Evolutionary conservation across 306 rosid genomes (phyloP), one percentile per base, ranked within the genome.

Genomic region (Vigna trinervia): DNA sequence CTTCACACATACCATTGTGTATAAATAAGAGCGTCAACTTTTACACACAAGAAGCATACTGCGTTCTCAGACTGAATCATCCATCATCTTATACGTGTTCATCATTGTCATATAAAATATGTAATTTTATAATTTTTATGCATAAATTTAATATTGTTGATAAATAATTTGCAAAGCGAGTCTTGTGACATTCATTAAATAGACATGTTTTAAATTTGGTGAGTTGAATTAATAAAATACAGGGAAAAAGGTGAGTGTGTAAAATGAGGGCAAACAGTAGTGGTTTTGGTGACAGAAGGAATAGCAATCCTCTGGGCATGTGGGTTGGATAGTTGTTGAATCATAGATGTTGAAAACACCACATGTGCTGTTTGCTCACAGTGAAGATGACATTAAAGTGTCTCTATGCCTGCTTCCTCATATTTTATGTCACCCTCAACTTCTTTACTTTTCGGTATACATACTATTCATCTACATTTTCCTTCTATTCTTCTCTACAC

Each of bases 321-420:
- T 76, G 81, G 56, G 46, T 45, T 30, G 36, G 73, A 59, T 36
- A 69, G 71, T 28, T 68, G 41, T 38, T 74, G 67, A 12, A 59
- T 81, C 2, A 45, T 65, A 13, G 39, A 23, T 6, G 47, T 56
- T n/a, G 11, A 5, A 60, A 60, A 77, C 76, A 78, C 53, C 57
- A 36, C 86, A 83, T 73, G 83, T 73, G 78, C 22, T 57, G 67
- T 36, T 78, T 17, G 52, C 12, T 72, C 76, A 77, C 79, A 57
- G n/a, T 46, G 19, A 34, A 51, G 10, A 78, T 72, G 14, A 56
- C 75, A 20, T 39, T 32, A 65, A 56, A 13, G 12, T 22, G 43
- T 65, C 65, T 51, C 5, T 9, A 47, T 26, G 22, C 46, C 62
- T 58, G 22, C 11, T 4, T 79, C 74, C 83, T 73, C 66, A 82